Conservation (phyloP, 441 rosid genomes). For the Adansonia madagascariensis region DNA sequence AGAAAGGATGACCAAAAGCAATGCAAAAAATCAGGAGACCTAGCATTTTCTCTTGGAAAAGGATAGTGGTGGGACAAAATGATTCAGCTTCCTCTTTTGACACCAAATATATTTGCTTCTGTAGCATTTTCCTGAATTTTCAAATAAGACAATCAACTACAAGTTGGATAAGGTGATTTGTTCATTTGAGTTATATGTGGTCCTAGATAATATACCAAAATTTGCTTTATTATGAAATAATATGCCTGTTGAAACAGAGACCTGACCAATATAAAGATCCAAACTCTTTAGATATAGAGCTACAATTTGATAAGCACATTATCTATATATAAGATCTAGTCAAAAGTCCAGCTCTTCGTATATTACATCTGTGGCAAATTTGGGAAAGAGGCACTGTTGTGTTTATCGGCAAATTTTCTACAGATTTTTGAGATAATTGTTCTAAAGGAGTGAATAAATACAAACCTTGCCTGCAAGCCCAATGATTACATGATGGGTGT, state of each 20-base stretch:
- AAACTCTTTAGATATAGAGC: neutral
- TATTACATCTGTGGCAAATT: neutral
- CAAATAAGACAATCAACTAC: neutral
- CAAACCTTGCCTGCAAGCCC: slow-evolving; percentile 1
- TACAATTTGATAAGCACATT: neutral
- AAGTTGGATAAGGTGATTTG: neutral
- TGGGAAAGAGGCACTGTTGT: neutral
- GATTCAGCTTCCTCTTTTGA: neutral
- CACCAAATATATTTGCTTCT: neutral
- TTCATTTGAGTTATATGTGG: neutral
- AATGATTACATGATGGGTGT: neutral
- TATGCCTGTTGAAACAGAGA: neutral
- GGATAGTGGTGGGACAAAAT: neutral
- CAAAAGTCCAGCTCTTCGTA: neutral
- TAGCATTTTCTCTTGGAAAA: neutral
- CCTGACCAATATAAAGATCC: neutral
- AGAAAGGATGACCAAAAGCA: neutral
- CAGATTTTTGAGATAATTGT: neutral
- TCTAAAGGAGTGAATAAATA: neutral
- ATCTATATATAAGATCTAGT: neutral
- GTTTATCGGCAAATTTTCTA: neutral
- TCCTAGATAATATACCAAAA: neutral
- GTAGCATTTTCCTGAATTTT: neutral
- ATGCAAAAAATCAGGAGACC: neutral
- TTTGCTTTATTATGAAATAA: slow-evolving; percentile 3